Base-by-base conservation (phyloP, 768 basidiomycete genomes). In the Saitozyma sp. region DNA sequence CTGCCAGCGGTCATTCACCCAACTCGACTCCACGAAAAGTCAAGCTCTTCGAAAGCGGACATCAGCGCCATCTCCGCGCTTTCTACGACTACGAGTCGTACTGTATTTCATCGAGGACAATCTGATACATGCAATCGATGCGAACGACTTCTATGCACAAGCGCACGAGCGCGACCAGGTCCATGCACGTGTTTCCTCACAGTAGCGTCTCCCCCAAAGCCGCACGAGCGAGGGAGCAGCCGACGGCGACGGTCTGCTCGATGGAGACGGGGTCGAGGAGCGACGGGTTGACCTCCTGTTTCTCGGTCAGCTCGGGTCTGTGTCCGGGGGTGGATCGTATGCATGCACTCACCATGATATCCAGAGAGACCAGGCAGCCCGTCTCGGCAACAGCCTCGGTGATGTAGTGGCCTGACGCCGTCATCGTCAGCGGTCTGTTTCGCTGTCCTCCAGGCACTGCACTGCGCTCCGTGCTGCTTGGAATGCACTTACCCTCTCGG, bases 261-360 rank as follows among this genome's bases (percentile, higher is more conserved):
- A 89, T 94, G 41, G 87, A 87, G 52, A 82, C 83, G 50, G 82
- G 83, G 70, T 93, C 91, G 13, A 84, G 85, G 16, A 99, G 84
- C 0, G 91, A 89, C n/a, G 96, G 96, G 78, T 98, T 98, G 63
- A 99, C 95, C 80, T 99, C 92, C 90, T 92, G 74, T 63, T 16
- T 16, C 14, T 16, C 37, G 54, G 39, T 64, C 43, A 58, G 64
- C 49, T 17, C 14, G 29, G 29, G 29, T 29, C 29, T 13, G n/a
- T 40, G 14, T 8, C 37, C 42, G 17, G 10, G 46, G 46, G 43
- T 29, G 9, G 41, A 11, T 58, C 20, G 41, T 29, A 52, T 40
- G 7, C 6, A 13, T 9, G 8, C 7, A 78, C 85, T 52, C 64
- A 89, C 93, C 93, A 99, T 94, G 65, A 99, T 83, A 80, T 99